phyloP scores from a whole-genome alignment of 805 yeast genomes.

The Candida orba region DNA sequence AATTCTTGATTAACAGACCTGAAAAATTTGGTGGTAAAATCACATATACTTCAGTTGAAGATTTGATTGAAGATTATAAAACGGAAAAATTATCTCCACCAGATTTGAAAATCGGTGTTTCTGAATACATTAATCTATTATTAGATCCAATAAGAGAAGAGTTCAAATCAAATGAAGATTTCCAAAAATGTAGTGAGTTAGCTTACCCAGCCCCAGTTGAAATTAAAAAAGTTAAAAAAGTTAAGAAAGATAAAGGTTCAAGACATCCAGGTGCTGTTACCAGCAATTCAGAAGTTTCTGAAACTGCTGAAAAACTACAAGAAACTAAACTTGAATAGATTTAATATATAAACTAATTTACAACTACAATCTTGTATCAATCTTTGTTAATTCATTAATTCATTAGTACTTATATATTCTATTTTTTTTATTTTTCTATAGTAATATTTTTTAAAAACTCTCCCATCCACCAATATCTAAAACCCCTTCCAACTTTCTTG shows the following conservation, averaged over 20 bases:
- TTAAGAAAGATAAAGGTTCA: conserved; percentile 83
- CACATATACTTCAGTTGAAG: conserved; percentile 57
- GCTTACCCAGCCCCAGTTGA: conserved; percentile 81
- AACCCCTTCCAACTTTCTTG: conserved; percentile 70
- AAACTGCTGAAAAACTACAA: conserved; percentile 1
- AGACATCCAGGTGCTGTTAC: conserved; percentile 69
- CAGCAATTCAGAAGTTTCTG: conserved; percentile 23
- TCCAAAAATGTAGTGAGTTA: conserved; percentile 61
- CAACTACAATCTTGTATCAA: too few relatives aligned
- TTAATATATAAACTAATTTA: too few relatives aligned
- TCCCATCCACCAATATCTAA: conserved; percentile 96
- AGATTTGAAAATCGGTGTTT: conserved; percentile 88
- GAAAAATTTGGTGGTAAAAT: conserved; percentile 96
- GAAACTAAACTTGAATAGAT: conserved; percentile 25
- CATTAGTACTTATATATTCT: too few relatives aligned
- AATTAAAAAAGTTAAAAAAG: conserved; percentile 60
- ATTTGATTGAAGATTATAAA: conserved; percentile 65
- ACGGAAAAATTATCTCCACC: conserved; percentile 79
- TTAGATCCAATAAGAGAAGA: conserved; percentile 81
- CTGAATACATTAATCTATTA: conserved; percentile 73
- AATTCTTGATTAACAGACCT: conserved; percentile 78
- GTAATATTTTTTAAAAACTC: conserved; percentile 1
- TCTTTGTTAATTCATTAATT: too few relatives aligned
- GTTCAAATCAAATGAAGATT: conserved; percentile 50
- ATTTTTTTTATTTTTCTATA: background rate